Percentiles rank a stretch among this genome's conserved stretches.
phyloP scores from a whole-genome alignment of 768 basidiomycete species.

The Calvatia gigantea region DNA sequence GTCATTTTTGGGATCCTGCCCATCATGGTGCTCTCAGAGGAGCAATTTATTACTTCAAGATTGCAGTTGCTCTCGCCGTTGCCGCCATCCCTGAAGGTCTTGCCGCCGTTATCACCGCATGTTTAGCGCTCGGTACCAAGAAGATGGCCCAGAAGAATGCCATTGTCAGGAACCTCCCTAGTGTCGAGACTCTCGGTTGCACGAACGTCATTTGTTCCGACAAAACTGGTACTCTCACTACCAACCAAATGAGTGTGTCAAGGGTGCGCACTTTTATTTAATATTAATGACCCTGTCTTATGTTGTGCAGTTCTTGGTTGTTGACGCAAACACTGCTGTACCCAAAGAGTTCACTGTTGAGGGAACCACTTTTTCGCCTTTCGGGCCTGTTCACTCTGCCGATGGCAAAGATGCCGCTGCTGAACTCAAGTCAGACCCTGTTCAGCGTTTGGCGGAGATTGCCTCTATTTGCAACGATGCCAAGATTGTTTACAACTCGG shows the following conservation, averaged over 20 bases:
- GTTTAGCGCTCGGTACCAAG: slow-evolving; percentile 93
- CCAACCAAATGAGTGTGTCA: slow-evolving; percentile 96
- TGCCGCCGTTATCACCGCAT: slow-evolving; percentile 98
- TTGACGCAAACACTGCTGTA: slow-evolving; percentile 48
- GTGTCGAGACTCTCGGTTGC: slow-evolving; percentile 95
- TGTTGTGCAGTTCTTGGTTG: slow-evolving; percentile 63
- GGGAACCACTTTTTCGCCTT: slow-evolving; percentile 89
- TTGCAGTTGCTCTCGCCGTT: slow-evolving; percentile 97
- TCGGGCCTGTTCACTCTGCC: slow-evolving; percentile 66
- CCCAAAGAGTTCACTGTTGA: slow-evolving; percentile 77
- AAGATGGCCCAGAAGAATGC: slow-evolving; percentile 99
- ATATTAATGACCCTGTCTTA: background rate
- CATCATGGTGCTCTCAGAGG: slow-evolving; percentile 91
- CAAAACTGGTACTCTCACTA: slow-evolving; percentile 95
- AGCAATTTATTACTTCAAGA: slow-evolving; percentile 98
- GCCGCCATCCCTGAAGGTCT: slow-evolving; percentile 98
- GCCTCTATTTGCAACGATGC: slow-evolving; percentile 94
- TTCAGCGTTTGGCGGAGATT: slow-evolving; percentile 88
- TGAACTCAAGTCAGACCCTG: slow-evolving; percentile 63
- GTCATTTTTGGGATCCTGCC: slow-evolving; percentile 93
- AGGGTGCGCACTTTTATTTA: slow-evolving; percentile 40
- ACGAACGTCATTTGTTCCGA: slow-evolving; percentile 99
- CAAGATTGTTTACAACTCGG: slow-evolving; percentile 79
- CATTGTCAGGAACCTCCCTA: slow-evolving; percentile 93
- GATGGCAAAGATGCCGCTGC: slow-evolving; percentile 56